These are phyloP conservation scores for Hypericum perforatum DNA, from an alignment of 345 rosid species.

Conservation along the genomic window DNA sequence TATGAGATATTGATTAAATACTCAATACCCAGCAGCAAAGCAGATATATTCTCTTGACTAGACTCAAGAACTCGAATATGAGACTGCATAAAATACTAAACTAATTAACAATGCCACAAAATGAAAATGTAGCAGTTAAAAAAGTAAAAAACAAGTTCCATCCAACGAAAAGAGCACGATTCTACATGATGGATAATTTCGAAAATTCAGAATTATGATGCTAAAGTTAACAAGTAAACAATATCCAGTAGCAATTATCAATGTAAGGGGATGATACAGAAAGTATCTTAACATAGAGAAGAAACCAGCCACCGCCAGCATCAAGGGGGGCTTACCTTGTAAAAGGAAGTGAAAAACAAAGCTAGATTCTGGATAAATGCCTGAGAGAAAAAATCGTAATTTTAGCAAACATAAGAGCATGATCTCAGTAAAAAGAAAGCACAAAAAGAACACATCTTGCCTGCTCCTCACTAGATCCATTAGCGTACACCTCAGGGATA, in stretches of 20 bases:
- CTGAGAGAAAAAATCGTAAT: slow-evolving; percentile 23
- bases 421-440: not conserved
- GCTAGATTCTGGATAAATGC: slow-evolving; percentile 99
- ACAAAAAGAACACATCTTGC: slow-evolving; percentile 20
- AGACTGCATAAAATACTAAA: slow-evolving; percentile 32
- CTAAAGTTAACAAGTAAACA: too few species aligned
- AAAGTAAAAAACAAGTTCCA: too few species aligned
- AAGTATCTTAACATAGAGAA: too few species aligned
- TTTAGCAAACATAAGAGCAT: too few species aligned
- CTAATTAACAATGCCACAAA: too few species aligned
- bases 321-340: slow-evolving; percentile 42
- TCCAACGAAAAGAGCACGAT: too few species aligned
- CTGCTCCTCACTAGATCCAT: slow-evolving; percentile 85
- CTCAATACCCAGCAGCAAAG: slow-evolving; percentile 71
- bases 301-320: not conserved
- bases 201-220: too few species aligned
- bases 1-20: slow-evolving; percentile 83
- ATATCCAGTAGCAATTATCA: too few species aligned
- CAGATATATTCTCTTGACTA: slow-evolving; percentile 50
- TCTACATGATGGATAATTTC: too few species aligned
- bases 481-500: slow-evolving; percentile 85
- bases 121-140: too few species aligned
- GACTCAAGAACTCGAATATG: slow-evolving; percentile 83
- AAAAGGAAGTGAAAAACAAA: slow-evolving; percentile 91
- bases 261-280: too few species aligned